These are phyloP conservation scores for Artemisia argyi DNA, from an alignment of 129 eudicot genomes.

Conservation along the genomic window DNA sequence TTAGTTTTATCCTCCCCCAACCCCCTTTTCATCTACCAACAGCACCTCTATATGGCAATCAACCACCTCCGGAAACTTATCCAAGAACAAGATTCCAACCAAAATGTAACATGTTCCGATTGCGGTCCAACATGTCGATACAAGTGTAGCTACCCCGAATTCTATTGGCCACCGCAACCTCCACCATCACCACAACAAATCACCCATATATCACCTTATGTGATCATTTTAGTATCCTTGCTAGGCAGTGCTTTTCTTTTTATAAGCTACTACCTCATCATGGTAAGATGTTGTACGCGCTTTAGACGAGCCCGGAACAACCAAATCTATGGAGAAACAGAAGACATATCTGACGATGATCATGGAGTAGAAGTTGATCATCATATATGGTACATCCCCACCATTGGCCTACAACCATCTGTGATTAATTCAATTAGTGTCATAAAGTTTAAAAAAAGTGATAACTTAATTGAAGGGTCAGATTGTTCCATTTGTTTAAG, in stretches of 20 bases:
- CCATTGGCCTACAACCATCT: slow-evolving; percentile 56
- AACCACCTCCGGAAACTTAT: slow-evolving; percentile 49
- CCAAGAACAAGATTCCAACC: slow-evolving; percentile 31
- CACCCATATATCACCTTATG: slow-evolving; percentile 38
- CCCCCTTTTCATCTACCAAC: slow-evolving; percentile 17
- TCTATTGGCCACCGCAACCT: slow-evolving; percentile 37
- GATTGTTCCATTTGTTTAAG: slow-evolving; percentile 70
- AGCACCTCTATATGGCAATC: slow-evolving; percentile 20
- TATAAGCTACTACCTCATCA: slow-evolving; percentile 43
- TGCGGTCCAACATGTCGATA: slow-evolving; percentile 50
- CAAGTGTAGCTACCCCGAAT: slow-evolving; percentile 34
- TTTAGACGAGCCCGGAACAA: slow-evolving; percentile 19
- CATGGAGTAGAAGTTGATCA: slow-evolving; percentile 40
- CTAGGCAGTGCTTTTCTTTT: slow-evolving; percentile 41
- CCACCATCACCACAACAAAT: slow-evolving; percentile 25
- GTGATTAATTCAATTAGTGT: slow-evolving; percentile 48
- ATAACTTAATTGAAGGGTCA: slow-evolving; percentile 49
- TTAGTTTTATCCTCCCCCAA: slow-evolving; percentile 17
- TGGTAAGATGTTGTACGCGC: slow-evolving; percentile 36
- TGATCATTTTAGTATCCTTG: slow-evolving; percentile 33
- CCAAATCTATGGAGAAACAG: slow-evolving; percentile 13
- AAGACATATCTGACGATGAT: slow-evolving; percentile 37
- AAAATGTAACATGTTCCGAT: slow-evolving; percentile 39
- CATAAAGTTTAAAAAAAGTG: slow-evolving; percentile 39
- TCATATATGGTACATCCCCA: slow-evolving; percentile 68